Base-by-base conservation (phyloP, 306 rosid species). In the Sicyos edulis region DNA sequence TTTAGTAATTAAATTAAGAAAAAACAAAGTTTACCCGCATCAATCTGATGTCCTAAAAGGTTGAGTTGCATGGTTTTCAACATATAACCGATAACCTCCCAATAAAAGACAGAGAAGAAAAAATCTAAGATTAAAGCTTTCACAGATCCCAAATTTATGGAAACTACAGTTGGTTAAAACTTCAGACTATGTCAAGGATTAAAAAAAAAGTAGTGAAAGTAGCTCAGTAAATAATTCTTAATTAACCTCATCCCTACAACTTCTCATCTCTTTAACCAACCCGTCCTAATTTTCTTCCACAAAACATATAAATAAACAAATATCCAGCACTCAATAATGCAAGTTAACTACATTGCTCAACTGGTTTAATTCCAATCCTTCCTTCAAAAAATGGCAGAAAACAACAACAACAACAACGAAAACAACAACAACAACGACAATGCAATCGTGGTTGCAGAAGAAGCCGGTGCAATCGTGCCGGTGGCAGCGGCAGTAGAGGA, bases 121-220 rank as follows among this genome's bases (percentile, higher is more conserved):
- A 37, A 37, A 37, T 37, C 44, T n/a, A 37, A 37, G 14, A 10
- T 60, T 0, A 29, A 60, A 4, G 8, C 52, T 65, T 42, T 0
- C 5, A 5, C 0, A 65, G 71, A 65, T 65, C 71, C 71, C 14
- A 10, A 64, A 64, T 64, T 42, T 20, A 45, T 44, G 71, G 71
- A 45, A 0, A 66, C 4, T 3, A 20, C 12, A 67, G n/a, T 21
- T 67, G 1, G 72, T 44, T 47, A 67, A 49, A 13, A 21, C 13
- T 2, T 13, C 8, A 8, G 54, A 45, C 72, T 44, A 4, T 66
- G 55, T 37, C 72, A 44, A 66, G 15, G 37, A 32, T 32, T 32
- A 32, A 29, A 29, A 29, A 29, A 29, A 29, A 29, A 29, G 32
- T 12, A 11, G 34, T 56, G 4, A 17, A 55, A 55, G 4, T 3